Base-by-base conservation (phyloP, 331 rosid genomes). In the Dryas integrifolia region DNA sequence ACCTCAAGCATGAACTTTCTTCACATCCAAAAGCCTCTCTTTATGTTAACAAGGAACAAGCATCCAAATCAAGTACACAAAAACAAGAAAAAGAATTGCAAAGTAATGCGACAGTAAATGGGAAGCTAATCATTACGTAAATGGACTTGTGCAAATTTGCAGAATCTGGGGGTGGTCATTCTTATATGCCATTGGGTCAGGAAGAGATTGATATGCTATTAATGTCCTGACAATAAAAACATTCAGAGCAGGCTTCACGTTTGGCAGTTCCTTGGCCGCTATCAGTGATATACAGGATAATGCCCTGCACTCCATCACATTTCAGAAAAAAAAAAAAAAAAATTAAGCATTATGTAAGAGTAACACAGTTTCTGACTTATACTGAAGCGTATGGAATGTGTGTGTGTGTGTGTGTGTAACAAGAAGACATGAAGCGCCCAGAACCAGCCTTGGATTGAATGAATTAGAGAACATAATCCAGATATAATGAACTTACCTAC, bases 1-100 rank as follows among this genome's bases (percentile, higher is more conserved):
- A 81, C 92, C 96, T 85, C 92, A 91, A 85, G 88, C 98, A 94
- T 6, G 97, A 89, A 78, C 98, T 94, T 77, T 94, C 98, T 70
- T 89, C 97, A 58, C 88, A 86, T 73, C 95, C 96, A 82, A 85
- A 81, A 76, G 97, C 90, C 85, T 80, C 87, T 65, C 89, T 85
- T 61, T 57, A 73, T 64, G 80, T 85, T 71, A 82, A 76, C 85
- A 58, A 82, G 72, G 73, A 66, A 61, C 76, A 69, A 71, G 18
- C 14, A 78, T 62, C 55, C 76, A 79, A 76, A 80, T 72, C 79
- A 80, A 45, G 58, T 43, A 50, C 60, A 68, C 65, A 77, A 66
- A 52, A 55, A 58, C 35, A 57, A 73, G 50, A 35, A 68, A 75
- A 7, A 69, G 24, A 16, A 26, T 26, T 15, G 21, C 56, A 47